phyloP scores from a whole-genome alignment of 306 rosid genomes.

The Canavalia gladiata region DNA sequence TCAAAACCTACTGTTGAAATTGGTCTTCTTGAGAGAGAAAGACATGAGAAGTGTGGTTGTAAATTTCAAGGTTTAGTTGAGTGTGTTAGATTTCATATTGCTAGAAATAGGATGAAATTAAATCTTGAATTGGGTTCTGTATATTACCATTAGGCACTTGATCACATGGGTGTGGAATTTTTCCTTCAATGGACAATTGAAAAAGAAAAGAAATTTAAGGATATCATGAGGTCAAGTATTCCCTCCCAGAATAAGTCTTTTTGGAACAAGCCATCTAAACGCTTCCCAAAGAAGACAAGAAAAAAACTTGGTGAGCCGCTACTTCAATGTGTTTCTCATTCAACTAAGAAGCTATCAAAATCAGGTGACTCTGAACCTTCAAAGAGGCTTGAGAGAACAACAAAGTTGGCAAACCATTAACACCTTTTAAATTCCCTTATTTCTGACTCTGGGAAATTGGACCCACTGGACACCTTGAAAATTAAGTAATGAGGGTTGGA shows the following conservation, averaged over 20 bases:
- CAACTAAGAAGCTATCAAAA: conserved; percentile 85
- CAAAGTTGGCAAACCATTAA: too few relatives aligned
- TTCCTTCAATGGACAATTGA: conserved; percentile 80
- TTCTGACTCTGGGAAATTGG: too few relatives aligned
- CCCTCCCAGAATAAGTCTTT: conserved; percentile 48
- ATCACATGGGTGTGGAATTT: conserved; percentile 88
- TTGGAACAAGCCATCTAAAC: conserved; percentile 54
- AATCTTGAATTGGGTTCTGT: conserved; percentile 72
- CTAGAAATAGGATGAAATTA: conserved; percentile 79
- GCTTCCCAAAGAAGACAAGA: conserved; percentile 68
- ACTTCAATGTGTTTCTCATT: conserved; percentile 81
- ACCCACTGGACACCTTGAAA: too few relatives aligned
- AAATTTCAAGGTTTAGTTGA: conserved; percentile 67
- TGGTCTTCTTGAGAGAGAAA: conserved; percentile 59
- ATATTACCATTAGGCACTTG: conserved; percentile 76
- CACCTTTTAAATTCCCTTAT: too few relatives aligned
- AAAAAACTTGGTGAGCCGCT: conserved; percentile 71
- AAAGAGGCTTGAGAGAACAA: too few relatives aligned
- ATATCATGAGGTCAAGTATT: conserved; percentile 54
- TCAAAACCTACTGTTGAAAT: conserved; percentile 9
- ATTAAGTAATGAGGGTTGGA: too few relatives aligned
- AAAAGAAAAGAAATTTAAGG: conserved; percentile 77
- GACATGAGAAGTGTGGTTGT: conserved; percentile 69
- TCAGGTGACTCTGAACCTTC: conserved; percentile 60
- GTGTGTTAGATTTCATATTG: conserved; percentile 86